Conservation (phyloP, 176 grass and related monocot species). For the Phragmites australis region DNA sequence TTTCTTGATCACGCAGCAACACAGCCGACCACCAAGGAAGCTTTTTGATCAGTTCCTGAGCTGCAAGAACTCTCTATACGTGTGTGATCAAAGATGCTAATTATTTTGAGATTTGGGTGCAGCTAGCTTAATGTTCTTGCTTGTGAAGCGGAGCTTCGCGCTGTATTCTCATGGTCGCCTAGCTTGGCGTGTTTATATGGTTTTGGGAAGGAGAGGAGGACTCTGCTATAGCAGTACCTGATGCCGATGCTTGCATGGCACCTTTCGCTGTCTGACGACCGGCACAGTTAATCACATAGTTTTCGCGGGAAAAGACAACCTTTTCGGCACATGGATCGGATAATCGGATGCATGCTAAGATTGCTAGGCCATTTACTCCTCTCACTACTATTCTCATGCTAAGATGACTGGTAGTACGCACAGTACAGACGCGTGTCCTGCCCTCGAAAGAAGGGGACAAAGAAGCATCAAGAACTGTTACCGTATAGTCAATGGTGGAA, state of each 20-base stretch:
- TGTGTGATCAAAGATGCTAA: not conserved
- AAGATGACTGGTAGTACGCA: not conserved
- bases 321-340: conserved; percentile 40
- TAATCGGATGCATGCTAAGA: not conserved
- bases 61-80: not conserved
- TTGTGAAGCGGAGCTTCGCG: not conserved
- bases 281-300: conserved; percentile 22
- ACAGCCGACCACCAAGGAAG: not conserved
- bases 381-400: not conserved
- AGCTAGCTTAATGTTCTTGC: conserved; percentile 7
- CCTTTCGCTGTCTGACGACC: conserved; percentile 22
- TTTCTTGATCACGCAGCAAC: not conserved
- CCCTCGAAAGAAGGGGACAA: not conserved
- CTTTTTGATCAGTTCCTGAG: not conserved
- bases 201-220: not conserved
- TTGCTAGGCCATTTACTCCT: no score
- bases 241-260: conserved; percentile 22
- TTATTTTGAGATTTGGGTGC: not conserved
- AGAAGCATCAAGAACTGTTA: not conserved
- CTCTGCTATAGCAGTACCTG: not conserved
- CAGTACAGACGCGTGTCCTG: not conserved
- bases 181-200: conserved; percentile 34
- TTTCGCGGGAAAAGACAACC: conserved; percentile 4
- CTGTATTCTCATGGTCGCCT: not conserved
- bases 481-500: no score